Percentiles rank a stretch among this genome's conserved stretches.
Conservation (phyloP, 176 grass and related monocot species). For the Carex cristatella region DNA sequence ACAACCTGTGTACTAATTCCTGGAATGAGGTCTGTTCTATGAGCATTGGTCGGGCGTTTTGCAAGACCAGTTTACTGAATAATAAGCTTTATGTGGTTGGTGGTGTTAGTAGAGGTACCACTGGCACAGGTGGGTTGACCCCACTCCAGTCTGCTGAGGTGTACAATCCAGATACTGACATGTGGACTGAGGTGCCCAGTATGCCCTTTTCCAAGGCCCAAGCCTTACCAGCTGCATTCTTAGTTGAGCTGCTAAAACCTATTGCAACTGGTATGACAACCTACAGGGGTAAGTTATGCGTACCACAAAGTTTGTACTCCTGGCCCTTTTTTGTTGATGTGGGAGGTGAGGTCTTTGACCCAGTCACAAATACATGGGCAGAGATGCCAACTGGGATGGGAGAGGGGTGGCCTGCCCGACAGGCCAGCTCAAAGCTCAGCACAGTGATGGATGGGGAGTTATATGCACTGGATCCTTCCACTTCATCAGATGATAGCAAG, state of each 20-base stretch:
- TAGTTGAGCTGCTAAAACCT: slow-evolving; percentile 65
- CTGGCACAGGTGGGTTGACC: slow-evolving; percentile 36
- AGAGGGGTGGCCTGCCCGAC: slow-evolving; percentile 73
- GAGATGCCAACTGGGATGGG: slow-evolving; percentile 77
- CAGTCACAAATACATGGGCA: slow-evolving; percentile 43
- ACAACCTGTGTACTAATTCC: slow-evolving; percentile 54
- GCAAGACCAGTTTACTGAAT: slow-evolving; percentile 58
- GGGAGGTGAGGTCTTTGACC: slow-evolving; percentile 73
- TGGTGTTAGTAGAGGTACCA: slow-evolving; percentile 41
- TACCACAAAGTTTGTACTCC: slow-evolving; percentile 77
- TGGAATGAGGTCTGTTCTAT: slow-evolving; percentile 69
- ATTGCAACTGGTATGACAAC: slow-evolving; percentile 54
- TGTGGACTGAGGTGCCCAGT: slow-evolving; percentile 46
- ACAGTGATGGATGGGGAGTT: slow-evolving; percentile 48
- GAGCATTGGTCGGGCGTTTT: slow-evolving; percentile 53
- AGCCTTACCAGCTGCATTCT: slow-evolving; percentile 44
- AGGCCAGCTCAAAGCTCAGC: slow-evolving; percentile 59
- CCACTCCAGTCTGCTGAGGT: slow-evolving; percentile 72
- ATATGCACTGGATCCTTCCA: slow-evolving; percentile 67
- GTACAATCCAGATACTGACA: slow-evolving; percentile 52
- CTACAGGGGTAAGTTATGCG: slow-evolving; percentile 57
- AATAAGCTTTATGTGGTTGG: slow-evolving; percentile 83
- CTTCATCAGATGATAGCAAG: slow-evolving; percentile 42
- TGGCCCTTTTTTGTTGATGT: slow-evolving; percentile 75
- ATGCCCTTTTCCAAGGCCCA: slow-evolving; percentile 66